Percentiles rank a stretch among this genome's conserved stretches.
Evolutionary conservation across 2,329 filamentous ascomycete species (phyloP).

Genomic region (Metarhizium brunneum): DNA sequence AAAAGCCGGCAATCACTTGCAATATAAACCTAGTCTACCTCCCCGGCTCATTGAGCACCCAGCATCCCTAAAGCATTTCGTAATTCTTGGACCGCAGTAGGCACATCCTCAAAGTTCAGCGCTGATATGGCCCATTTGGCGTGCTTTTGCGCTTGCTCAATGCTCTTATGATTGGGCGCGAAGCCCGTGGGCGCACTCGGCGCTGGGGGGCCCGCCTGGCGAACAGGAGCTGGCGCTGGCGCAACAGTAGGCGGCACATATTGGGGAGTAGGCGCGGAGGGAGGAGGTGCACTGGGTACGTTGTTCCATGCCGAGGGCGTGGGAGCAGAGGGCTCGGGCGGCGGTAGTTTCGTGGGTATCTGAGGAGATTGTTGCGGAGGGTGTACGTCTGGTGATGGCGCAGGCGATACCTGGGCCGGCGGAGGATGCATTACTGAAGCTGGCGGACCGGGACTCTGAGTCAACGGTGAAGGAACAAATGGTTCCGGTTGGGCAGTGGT

Average conservation of each 20-base stretch:
- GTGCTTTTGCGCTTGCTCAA: slow-evolving; percentile 83
- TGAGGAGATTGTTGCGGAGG: slow-evolving; percentile 21
- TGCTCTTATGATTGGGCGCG: slow-evolving; percentile 39
- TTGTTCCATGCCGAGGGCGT: slow-evolving; percentile 11
- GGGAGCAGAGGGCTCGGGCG: slow-evolving; percentile 9
- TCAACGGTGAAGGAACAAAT: slow-evolving; percentile 26
- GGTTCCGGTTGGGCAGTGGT: slow-evolving; percentile 12
- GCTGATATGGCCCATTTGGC: slow-evolving; percentile 96
- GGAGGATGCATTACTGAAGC: slow-evolving; percentile 12
- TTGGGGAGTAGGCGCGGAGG: background rate
- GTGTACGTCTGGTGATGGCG: slow-evolving; percentile 8
- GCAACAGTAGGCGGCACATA: background rate
- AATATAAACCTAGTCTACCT: background rate
- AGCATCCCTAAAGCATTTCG: slow-evolving; percentile 62
- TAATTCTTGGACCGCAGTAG: slow-evolving; percentile 80
- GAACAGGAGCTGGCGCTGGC: slow-evolving; percentile 7
- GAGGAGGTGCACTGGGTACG: background rate
- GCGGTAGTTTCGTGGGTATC: slow-evolving; percentile 15
- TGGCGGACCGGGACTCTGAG: slow-evolving; percentile 16
- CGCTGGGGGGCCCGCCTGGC: slow-evolving; percentile 3
- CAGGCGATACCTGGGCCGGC: slow-evolving; percentile 10
- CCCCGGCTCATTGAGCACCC: slow-evolving; percentile 40
- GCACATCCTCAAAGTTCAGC: slow-evolving; percentile 90
- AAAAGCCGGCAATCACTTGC: background rate
- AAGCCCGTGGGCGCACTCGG: slow-evolving; percentile 4